Percentiles rank a stretch among this genome's conserved stretches.
Evolutionary conservation across 306 rosid species (phyloP).

Genomic region (Cucurbita maxima): DNA sequence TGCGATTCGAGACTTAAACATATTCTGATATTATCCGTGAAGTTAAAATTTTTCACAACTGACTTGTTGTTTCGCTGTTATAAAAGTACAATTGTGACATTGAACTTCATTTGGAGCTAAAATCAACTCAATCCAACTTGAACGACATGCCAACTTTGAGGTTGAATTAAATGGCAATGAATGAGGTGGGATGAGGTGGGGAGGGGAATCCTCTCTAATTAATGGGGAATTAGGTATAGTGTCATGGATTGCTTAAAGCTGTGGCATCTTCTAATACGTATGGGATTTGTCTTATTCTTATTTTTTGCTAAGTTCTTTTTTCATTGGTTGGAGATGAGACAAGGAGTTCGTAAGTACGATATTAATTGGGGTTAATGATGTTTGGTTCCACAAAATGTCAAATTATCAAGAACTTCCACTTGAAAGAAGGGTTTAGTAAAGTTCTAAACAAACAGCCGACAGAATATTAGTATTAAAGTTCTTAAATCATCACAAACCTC

Average conservation of each 20-base stretch:
- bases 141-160: not conserved
- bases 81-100: too few species aligned
- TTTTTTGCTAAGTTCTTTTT: not conserved
- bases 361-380: not conserved
- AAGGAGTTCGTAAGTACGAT: not conserved
- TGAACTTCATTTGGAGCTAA: not conserved
- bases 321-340: not conserved
- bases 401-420: too few species aligned
- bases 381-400: not conserved
- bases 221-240: not conserved
- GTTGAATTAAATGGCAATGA: not conserved
- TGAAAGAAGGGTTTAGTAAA: too few species aligned
- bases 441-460: not conserved
- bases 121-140: not conserved
- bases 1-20: too few species aligned
- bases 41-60: too few species aligned
- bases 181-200: not conserved
- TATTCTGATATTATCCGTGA: too few species aligned
- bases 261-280: not conserved
- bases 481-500: not conserved
- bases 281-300: not conserved
- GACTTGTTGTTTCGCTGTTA: too few species aligned
- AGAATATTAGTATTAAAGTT: not conserved
- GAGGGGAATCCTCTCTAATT: not conserved
- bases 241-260: slow-evolving; percentile 2